Evolutionary conservation across 2,329 filamentous ascomycete genomes (phyloP), one percentile per base, ranked within the genome.

Genomic region (Xylariaceae sp.): DNA sequence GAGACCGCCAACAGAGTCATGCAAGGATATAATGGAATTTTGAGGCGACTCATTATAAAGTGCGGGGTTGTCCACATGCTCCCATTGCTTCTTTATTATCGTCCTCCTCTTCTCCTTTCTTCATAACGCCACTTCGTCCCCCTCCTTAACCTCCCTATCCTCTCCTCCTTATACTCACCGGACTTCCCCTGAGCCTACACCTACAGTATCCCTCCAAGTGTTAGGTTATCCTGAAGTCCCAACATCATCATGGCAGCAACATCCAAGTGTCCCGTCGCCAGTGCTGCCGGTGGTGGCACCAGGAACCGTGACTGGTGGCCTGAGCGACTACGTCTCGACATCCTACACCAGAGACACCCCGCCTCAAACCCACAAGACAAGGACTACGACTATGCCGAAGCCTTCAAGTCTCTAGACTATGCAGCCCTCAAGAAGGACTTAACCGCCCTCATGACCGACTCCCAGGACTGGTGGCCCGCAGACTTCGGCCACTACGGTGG

Each of bases 401-500:
- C 87, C 35, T 91, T 92, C 79, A 87, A 88, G 77, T 84, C 76
- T 68, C 78, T 92, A 59, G 85, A 89, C 75, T 89, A 89, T 70
- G 76, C 81, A 62, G 87, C 76, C 30, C 74, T 92, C 67, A 92
- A 92, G 84, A 86, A 88, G 75, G 89, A 92, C 71, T 75, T 92
- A 5, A 68, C 77, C n/a, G 78, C 76, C 15, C 71, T 92, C 69
- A 88, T 91, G 86, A 92, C 88, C 55, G 85, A 90, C 72, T 91
- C 88, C 2, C 85, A 92, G 75, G 85, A 89, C 47, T 91, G 83
- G 84, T 92, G 89, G 89, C 89, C 89, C 0, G 89, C 89, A 37
- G 89, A 92, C 72, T 90, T 88, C 69, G 88, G 88, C 58, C 87
- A 91, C 79, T 92, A 92, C 68, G 88, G 88, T 65, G 88, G 88